These are phyloP conservation scores for Alternaria incomplexa DNA, from an alignment of 2,329 filamentous ascomycete genomes.

Conservation along the genomic window DNA sequence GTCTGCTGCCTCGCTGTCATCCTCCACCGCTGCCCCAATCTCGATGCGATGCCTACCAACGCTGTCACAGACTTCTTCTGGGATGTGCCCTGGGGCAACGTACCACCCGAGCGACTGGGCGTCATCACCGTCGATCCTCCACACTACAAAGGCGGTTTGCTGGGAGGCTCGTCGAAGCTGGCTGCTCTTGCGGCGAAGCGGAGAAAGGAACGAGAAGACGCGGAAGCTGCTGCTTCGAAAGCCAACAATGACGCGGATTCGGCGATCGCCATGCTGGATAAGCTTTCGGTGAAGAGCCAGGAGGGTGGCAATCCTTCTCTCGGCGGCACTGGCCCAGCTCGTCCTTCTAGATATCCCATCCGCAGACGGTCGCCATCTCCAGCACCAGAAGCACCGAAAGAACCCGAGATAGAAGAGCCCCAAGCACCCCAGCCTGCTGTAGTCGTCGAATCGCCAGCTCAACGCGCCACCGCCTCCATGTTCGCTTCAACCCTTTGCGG, in stretches of 20 bases:
- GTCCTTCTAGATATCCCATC: constrained; percentile 28
- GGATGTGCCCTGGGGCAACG: constrained; percentile 83
- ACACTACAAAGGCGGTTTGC: constrained; percentile 68
- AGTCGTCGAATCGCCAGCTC: constrained; percentile 36
- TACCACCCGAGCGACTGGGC: constrained; percentile 70
- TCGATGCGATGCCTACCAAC: constrained; percentile 29
- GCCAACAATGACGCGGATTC: constrained; percentile 34
- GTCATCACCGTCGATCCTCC: constrained; percentile 67
- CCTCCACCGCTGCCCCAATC: constrained; percentile 41
- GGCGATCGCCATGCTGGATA: constrained; percentile 53
- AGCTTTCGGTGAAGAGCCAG: constrained; percentile 45
- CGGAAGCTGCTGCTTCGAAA: constrained; percentile 43
- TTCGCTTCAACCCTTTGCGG: constrained; percentile 60
- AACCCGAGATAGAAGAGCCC: constrained; percentile 16
- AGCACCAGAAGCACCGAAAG: constrained; percentile 17
- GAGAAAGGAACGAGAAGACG: constrained; percentile 79
- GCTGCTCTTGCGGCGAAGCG: constrained; percentile 86
- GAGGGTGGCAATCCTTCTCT: not conserved
- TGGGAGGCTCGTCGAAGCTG: constrained; percentile 86
- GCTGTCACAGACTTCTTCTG: constrained; percentile 68
- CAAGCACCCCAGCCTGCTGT: constrained; percentile 27
- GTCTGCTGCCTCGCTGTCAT: constrained; percentile 13
- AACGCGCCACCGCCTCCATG: constrained; percentile 57
- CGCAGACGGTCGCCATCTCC: constrained; percentile 42
- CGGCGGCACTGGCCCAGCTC: constrained; percentile 5